These are phyloP conservation scores for Phoma sp. DNA, from an alignment of 2,329 filamentous ascomycete genomes.

Conservation along the genomic window DNA sequence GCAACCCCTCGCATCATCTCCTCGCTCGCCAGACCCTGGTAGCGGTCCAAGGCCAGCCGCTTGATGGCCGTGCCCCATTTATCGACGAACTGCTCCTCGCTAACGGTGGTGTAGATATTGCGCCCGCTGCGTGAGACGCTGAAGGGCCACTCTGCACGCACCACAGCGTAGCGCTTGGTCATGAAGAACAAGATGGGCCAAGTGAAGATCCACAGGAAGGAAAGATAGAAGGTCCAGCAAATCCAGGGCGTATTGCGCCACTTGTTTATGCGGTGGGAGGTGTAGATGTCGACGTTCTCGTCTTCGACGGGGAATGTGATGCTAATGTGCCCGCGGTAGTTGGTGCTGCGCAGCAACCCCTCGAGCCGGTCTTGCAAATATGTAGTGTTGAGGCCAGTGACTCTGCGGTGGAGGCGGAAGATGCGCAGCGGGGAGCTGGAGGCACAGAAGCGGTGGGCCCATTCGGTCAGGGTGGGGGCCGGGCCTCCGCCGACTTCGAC, in stretches of 20 bases:
- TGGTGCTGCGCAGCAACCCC: slow-evolving; percentile 65
- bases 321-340: slow-evolving; percentile 68
- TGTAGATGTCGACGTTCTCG: slow-evolving; percentile 67
- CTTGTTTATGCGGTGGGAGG: slow-evolving; percentile 64
- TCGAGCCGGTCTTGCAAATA: slow-evolving; percentile 60
- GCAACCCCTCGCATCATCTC: slow-evolving; percentile 39
- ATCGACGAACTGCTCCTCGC: slow-evolving; percentile 64
- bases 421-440: slow-evolving; percentile 63
- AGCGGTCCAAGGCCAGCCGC: slow-evolving; percentile 64
- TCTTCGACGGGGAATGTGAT: slow-evolving; percentile 67
- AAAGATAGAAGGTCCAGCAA: slow-evolving; percentile 68
- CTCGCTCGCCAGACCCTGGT: slow-evolving; percentile 62
- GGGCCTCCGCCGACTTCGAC: slow-evolving; percentile 54
- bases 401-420: slow-evolving; percentile 50
- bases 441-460: slow-evolving; percentile 72
- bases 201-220: slow-evolving; percentile 70
- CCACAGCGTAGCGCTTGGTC: slow-evolving; percentile 71
- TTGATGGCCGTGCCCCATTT: slow-evolving; percentile 67
- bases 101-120: slow-evolving; percentile 58
- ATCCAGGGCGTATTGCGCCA: slow-evolving; percentile 71
- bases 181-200: slow-evolving; percentile 74
- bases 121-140: slow-evolving; percentile 46
- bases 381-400: slow-evolving; percentile 67
- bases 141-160: slow-evolving; percentile 66
- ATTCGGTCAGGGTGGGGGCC: slow-evolving; percentile 58